Percentiles rank a stretch among this genome's conserved stretches.
These are phyloP conservation scores for Ogataea pini DNA, from an alignment of 805 yeast species.

Conservation along the genomic window DNA sequence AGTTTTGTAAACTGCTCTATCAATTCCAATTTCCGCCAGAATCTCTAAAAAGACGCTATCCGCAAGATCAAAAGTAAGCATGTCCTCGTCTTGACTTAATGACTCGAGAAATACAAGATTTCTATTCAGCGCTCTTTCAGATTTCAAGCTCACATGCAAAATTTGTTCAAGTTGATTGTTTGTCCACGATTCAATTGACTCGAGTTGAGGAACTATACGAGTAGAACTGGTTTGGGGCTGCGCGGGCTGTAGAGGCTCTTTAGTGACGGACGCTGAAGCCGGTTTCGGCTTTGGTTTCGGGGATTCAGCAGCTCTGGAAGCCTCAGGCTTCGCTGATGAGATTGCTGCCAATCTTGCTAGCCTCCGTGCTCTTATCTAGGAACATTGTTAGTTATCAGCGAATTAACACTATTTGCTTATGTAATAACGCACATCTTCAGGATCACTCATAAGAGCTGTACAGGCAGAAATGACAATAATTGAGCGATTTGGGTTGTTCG, in stretches of 20 bases:
- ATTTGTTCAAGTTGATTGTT: slow-evolving; percentile 37
- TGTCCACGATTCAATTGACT: slow-evolving; percentile 43
- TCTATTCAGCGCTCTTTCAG: slow-evolving; percentile 22
- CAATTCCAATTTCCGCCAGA: slow-evolving; percentile 54
- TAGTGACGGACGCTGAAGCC: slow-evolving; percentile 4
- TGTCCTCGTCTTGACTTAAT: slow-evolving; percentile 25
- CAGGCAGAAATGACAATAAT: neutral
- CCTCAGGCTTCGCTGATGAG: slow-evolving; percentile 11
- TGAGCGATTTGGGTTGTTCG: neutral
- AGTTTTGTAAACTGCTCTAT: slow-evolving; percentile 24
- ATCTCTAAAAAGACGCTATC: slow-evolving; percentile 58
- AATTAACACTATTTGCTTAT: neutral
- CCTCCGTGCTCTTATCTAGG: slow-evolving; percentile 43
- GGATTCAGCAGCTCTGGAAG: neutral
- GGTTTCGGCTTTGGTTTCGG: neutral
- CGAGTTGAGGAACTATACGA: neutral
- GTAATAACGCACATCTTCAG: slow-evolving; percentile 21
- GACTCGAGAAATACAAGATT: slow-evolving; percentile 26
- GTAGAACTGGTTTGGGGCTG: slow-evolving; percentile 6
- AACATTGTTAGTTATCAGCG: slow-evolving; percentile 7
- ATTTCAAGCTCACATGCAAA: slow-evolving; percentile 38
- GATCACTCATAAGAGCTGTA: slow-evolving; percentile 16
- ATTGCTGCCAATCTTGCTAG: slow-evolving; percentile 46
- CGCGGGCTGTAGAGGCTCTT: neutral
- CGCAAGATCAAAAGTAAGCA: slow-evolving; percentile 36